Conservation (phyloP, 768 basidiomycete species). For the Psilocybe cyanescens region DNA sequence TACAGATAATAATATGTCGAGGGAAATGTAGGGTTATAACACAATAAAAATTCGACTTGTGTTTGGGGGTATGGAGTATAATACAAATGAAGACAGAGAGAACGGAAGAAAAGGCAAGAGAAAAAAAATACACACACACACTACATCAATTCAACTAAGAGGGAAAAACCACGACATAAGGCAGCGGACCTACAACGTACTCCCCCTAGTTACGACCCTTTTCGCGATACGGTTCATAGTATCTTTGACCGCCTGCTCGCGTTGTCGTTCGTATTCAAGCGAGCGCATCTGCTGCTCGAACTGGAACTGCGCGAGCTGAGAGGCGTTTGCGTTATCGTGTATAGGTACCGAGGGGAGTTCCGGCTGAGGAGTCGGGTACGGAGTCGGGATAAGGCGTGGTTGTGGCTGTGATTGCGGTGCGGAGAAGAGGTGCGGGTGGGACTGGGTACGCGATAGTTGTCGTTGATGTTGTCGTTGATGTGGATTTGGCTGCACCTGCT, state of each 20-base stretch:
- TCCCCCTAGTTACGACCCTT: neutral
- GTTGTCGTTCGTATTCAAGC: neutral
- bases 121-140: neutral
- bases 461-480: neutral
- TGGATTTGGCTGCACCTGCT: neutral
- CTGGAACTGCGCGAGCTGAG: neutral
- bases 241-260: neutral
- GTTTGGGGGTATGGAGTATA: neutral
- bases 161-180: too few relatives aligned
- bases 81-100: neutral
- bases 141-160: too few relatives aligned
- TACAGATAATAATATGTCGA: too few relatives aligned
- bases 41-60: neutral
- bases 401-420: neutral
- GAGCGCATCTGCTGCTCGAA: conserved; percentile 2
- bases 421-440: neutral
- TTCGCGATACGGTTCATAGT: neutral
- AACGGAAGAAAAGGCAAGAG: too few relatives aligned
- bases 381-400: neutral
- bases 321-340: neutral
- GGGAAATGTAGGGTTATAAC: too few relatives aligned
- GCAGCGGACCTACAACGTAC: neutral
- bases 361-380: neutral
- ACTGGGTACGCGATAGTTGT: neutral
- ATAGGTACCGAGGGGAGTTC: neutral